These are phyloP conservation scores for Backusella tuberculispora DNA, from an alignment of 192 early-diverging fungal genomes.

Conservation along the genomic window DNA sequence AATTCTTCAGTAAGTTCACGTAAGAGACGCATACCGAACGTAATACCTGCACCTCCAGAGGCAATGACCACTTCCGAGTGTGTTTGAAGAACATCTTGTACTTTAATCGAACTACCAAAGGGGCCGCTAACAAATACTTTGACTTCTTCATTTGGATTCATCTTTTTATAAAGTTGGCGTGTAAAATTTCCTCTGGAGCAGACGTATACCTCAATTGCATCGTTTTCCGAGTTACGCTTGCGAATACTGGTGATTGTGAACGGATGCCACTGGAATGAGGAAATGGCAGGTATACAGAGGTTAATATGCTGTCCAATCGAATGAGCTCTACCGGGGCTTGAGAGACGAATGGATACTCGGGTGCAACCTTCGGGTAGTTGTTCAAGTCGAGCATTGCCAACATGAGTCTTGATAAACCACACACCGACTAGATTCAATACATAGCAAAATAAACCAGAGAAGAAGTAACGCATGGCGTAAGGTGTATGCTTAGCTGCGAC, in stretches of 20 bases:
- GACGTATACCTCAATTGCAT: slow-evolving; percentile 43
- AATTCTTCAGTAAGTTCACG: slow-evolving; percentile 35
- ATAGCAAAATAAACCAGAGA: slow-evolving; percentile 48
- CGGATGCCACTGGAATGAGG: slow-evolving; percentile 58
- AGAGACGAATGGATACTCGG: slow-evolving; percentile 39
- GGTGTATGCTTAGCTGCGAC: slow-evolving; percentile 57
- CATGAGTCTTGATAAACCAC: slow-evolving; percentile 48
- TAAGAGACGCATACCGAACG: slow-evolving; percentile 48
- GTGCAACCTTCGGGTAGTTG: slow-evolving; percentile 42
- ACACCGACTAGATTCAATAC: slow-evolving; percentile 46
- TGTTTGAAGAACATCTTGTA: slow-evolving; percentile 24
- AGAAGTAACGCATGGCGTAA: slow-evolving; percentile 57
- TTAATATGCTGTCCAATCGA: slow-evolving; percentile 50
- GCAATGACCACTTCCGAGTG: slow-evolving; percentile 38
- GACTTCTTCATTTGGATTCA: slow-evolving; percentile 41
- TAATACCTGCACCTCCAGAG: slow-evolving; percentile 51
- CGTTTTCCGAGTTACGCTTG: slow-evolving; percentile 4
- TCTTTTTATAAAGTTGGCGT: slow-evolving; percentile 32
- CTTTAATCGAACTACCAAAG: slow-evolving; percentile 21
- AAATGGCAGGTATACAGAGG: slow-evolving; percentile 52
- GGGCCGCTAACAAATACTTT: slow-evolving; percentile 50
- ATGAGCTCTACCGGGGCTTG: slow-evolving; percentile 33
- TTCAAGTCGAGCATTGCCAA: slow-evolving; percentile 42
- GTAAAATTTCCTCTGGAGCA: slow-evolving; percentile 51
- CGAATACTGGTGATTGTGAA: slow-evolving; percentile 51